A percentile compares a stretch with the other conserved stretches of the same genome.
These are phyloP conservation scores for Beauveria australis DNA, from an alignment of 2,329 filamentous ascomycete genomes.

Conservation along the genomic window DNA sequence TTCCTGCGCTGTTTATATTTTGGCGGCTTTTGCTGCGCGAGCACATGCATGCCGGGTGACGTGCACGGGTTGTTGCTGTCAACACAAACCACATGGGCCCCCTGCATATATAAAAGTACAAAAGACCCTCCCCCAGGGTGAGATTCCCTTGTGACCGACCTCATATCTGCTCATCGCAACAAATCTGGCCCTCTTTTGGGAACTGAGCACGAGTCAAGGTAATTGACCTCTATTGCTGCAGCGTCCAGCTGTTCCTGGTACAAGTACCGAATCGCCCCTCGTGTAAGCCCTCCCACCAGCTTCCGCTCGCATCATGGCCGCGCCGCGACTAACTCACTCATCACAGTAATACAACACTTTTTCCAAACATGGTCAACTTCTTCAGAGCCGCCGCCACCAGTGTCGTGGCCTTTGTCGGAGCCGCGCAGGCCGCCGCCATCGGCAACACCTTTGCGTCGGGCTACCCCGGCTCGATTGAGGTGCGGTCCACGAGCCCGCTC, in stretches of 20 bases:
- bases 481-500: conserved; percentile 3
- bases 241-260: neutral
- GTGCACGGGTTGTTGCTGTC: neutral
- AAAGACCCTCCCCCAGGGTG: neutral
- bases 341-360: neutral
- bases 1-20: neutral
- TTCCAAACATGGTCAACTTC: conserved; percentile 5
- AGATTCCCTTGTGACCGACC: neutral
- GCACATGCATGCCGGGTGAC: conserved; percentile 5
- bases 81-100: neutral
- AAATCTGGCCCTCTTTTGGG: neutral
- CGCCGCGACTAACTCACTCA: neutral
- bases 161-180: neutral
- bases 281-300: neutral
- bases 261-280: neutral
- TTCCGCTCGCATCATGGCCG: neutral
- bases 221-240: neutral
- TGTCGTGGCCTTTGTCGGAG: neutral
- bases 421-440: conserved; percentile 3
- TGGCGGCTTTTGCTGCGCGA: neutral
- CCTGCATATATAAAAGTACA: conserved; percentile 8
- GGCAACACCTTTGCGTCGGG: neutral
- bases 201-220: neutral
- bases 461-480: conserved; percentile 1
- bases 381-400: neutral